These are phyloP conservation scores for Xylaria sp. DNA, from an alignment of 2,329 filamentous ascomycete species.

Conservation along the genomic window DNA sequence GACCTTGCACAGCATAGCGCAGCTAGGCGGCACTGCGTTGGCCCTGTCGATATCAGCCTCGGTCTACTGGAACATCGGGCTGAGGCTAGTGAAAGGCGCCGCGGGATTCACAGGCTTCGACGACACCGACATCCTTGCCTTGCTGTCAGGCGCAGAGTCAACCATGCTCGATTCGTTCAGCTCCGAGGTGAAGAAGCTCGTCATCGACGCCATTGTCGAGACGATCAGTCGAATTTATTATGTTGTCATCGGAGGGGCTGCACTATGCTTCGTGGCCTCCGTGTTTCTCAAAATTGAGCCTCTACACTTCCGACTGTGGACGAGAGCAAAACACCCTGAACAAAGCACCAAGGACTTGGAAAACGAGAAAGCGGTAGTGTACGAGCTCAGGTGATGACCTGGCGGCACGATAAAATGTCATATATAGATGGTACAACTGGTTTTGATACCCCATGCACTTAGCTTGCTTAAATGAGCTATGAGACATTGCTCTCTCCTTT, in stretches of 20 bases:
- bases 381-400: slow-evolving; percentile 24
- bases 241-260: slow-evolving; percentile 44
- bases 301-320: slow-evolving; percentile 25
- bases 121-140: slow-evolving; percentile 45
- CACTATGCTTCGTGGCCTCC: slow-evolving; percentile 42
- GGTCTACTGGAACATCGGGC: slow-evolving; percentile 51
- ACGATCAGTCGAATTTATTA: slow-evolving; percentile 47
- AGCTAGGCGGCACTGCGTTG: slow-evolving; percentile 48
- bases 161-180: slow-evolving; percentile 39
- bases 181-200: slow-evolving; percentile 34
- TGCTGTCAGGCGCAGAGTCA: slow-evolving; percentile 47
- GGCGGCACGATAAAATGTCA: slow-evolving; percentile 7
- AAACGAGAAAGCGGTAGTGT: slow-evolving; percentile 11
- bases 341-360: neutral
- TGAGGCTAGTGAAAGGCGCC: slow-evolving; percentile 38
- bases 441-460: slow-evolving; percentile 32
- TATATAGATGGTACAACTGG: slow-evolving; percentile 33
- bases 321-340: slow-evolving; percentile 7
- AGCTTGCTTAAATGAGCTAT: slow-evolving; percentile 25
- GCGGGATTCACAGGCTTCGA: slow-evolving; percentile 39
- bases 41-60: slow-evolving; percentile 47
- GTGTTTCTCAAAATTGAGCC: slow-evolving; percentile 32
- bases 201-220: slow-evolving; percentile 43
- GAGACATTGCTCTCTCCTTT: slow-evolving; percentile 21
- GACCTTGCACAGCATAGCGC: slow-evolving; percentile 51